A percentile compares a stretch with the other conserved stretches of the same genome.
Evolutionary conservation across 1,139 yeast species (phyloP).

Genomic region (Meyerozyma carpophila): DNA sequence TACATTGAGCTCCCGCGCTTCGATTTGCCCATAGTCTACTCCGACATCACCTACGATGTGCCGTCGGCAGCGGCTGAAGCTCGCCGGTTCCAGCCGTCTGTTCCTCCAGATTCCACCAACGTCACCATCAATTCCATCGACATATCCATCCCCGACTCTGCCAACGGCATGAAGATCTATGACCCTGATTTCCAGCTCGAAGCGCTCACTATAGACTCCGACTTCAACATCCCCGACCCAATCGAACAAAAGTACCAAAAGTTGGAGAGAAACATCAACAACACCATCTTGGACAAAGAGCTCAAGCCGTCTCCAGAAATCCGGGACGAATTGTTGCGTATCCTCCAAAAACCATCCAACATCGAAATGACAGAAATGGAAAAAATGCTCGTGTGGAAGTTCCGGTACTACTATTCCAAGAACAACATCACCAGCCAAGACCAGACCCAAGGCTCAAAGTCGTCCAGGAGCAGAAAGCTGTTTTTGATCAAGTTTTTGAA

Average conservation of each 20-base stretch:
- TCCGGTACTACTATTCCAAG: conserved; percentile 76
- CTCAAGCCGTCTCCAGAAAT: conserved; percentile 83
- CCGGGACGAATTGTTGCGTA: conserved; percentile 65
- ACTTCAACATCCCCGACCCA: conserved; percentile 44
- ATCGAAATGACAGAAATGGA: conserved; percentile 78
- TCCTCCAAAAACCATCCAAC: conserved; percentile 76
- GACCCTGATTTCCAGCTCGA: conserved; percentile 34
- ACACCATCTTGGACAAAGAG: conserved; percentile 74
- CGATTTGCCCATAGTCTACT: conserved; percentile 76
- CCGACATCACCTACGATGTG: conserved; percentile 42
- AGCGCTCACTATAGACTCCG: conserved; percentile 3
- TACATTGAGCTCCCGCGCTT: conserved; percentile 70
- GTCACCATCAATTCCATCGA: conserved; percentile 32
- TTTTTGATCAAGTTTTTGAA: conserved; percentile 83
- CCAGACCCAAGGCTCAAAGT: conserved; percentile 7
- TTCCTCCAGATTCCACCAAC: conserved; percentile 12
- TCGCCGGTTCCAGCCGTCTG: neutral
- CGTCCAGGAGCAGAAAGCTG: conserved; percentile 31
- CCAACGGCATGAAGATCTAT: conserved; percentile 18
- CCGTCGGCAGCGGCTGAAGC: conserved; percentile 5
- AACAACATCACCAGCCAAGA: conserved; percentile 30
- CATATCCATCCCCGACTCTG: conserved; percentile 20
- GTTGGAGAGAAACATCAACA: conserved; percentile 70
- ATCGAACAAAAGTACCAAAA: conserved; percentile 83
- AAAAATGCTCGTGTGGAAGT: conserved; percentile 87